Evolutionary conservation across 2,329 filamentous ascomycete genomes (phyloP), one percentile per base, ranked within the genome.

Genomic region (Pestalotiopsis sp.): DNA sequence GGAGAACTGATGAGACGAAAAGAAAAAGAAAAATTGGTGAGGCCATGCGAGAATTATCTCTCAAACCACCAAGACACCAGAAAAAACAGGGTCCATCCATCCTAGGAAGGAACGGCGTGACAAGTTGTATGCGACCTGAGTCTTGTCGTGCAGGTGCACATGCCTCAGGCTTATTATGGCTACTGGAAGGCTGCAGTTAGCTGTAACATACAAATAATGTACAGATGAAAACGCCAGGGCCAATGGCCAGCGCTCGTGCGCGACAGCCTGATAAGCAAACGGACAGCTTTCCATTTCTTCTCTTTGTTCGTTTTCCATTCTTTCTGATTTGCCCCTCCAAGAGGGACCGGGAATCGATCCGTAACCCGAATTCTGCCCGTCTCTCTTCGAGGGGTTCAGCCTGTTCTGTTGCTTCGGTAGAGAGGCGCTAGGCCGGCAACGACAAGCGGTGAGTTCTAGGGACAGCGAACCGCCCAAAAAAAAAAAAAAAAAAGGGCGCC

Each of bases 391-490:
- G 38, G 60, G 60, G 20, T 22, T 13, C 38, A 58, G 22, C 22
- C 24, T n/a, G 14, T 26, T 22, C 56, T n/a, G 44, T 14, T 39
- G 20, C 17, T 26, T 6, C 60, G 17, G 14, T 26, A 22, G 17
- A 39, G 26, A 22, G 14, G 60, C 60, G 35, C 60, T 63, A 63
- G 60, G 30, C 60, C 39, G n/a, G 20, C 38, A 63, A 63, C n/a
- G 60, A 63, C 60, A 63, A 63, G 60, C 60, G 60, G 60, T 63
- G 60, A 63, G 60, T 13, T 39, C 5, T 22, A 44, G 11, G 22
- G 4, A 35, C 38, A 39, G 22, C 14, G 58, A 61, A 10, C 26
- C 30, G 58, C 30, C 35, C 35, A 35, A 22, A 5, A n/a, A n/a
- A n/a, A n/a, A n/a, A n/a, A n/a, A n/a, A n/a, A n/a, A n/a, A n/a